Evolutionary conservation across 331 rosid species (phyloP).

Genomic region (Telfairia occidentalis): DNA sequence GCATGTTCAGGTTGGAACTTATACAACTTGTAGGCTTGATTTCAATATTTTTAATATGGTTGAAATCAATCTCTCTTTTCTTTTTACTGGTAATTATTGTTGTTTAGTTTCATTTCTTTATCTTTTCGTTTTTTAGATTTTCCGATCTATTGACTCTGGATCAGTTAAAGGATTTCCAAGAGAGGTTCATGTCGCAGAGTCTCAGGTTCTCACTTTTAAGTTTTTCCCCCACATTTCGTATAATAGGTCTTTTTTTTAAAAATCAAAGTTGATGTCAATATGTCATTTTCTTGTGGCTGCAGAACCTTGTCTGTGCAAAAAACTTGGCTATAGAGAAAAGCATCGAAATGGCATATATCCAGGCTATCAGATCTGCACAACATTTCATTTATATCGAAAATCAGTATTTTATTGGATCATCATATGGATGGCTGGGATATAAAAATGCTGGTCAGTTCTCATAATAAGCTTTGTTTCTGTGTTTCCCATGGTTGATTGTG

Average conservation of each 20-base stretch:
- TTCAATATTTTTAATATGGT: not conserved
- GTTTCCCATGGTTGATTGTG: not conserved
- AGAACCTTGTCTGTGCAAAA: conserved; percentile 76
- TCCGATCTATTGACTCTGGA: conserved; percentile 91
- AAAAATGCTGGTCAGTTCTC: conserved; percentile 64
- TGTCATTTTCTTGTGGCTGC: conserved; percentile 27
- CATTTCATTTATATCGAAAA: conserved; percentile 91
- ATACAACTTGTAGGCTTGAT: not conserved
- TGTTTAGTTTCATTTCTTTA: conserved; percentile 9
- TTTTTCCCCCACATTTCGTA: not conserved
- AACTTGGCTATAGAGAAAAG: conserved; percentile 65
- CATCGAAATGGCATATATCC: conserved; percentile 82
- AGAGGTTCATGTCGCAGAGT: conserved; percentile 24
- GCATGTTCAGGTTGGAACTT: conserved; percentile 79
- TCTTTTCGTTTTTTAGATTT: conserved; percentile 39
- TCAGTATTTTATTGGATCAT: conserved; percentile 89
- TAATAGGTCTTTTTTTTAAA: not conserved
- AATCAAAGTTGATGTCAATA: not conserved
- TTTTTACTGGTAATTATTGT: conserved; percentile 8
- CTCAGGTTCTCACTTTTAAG: conserved; percentile 32
- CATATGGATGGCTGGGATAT: conserved; percentile 83
- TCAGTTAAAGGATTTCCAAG: conserved; percentile 87
- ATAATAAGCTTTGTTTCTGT: conserved; percentile 7
- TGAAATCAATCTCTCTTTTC: conserved; percentile 6
- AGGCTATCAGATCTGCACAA: conserved; percentile 95